Base-by-base conservation (phyloP, 768 basidiomycete species). In the Suillus americanus region DNA sequence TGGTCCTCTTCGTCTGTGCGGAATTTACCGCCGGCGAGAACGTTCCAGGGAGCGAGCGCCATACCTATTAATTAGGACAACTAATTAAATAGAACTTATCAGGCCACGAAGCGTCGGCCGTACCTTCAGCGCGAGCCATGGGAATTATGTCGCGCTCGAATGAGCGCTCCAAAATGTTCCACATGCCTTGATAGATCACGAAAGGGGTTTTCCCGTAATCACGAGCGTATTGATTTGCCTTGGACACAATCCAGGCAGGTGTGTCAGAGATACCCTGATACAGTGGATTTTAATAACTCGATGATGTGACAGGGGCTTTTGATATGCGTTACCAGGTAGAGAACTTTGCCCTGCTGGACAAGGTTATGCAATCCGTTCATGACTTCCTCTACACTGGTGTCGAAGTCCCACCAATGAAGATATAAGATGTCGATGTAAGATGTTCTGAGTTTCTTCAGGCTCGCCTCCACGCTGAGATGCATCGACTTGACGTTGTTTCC, bases 401-500 rank as follows among this genome's bases (percentile, higher is more conserved):
- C 71, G 66, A 73, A 80, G 61, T 76, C 75, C 75, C 74, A 76
- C 75, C 73, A 78, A 57, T 76, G 74, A 30, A 76, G 50, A 25
- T 75, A 68, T 23, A 70, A 60, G 40, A 67, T 69, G 13, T 64
- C 65, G n/a, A 75, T 65, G 30, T 70, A 72, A 45, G 68, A 71
- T 48, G 70, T 66, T n/a, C 71, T 60, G n/a, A 73, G 66, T 46
- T 68, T 71, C 59, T 70, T 68, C 62, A 67, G 62, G 61, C 63
- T 66, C 9, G 69, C 77, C 28, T 73, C 69, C 2, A 85, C 72
- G 25, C 79, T 79, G 51, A 83, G 40, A 30, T 75, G 73, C 69
- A 85, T 70, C 3, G 76, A 77, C 67, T 86, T 85, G 65, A 73
- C 63, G 64, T 75, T 78, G 69, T 89, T 87, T 2, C 87, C 87